Evolutionary conservation across 2,329 filamentous ascomycete genomes (phyloP).

Genomic region (Arachnomyces sp.): DNA sequence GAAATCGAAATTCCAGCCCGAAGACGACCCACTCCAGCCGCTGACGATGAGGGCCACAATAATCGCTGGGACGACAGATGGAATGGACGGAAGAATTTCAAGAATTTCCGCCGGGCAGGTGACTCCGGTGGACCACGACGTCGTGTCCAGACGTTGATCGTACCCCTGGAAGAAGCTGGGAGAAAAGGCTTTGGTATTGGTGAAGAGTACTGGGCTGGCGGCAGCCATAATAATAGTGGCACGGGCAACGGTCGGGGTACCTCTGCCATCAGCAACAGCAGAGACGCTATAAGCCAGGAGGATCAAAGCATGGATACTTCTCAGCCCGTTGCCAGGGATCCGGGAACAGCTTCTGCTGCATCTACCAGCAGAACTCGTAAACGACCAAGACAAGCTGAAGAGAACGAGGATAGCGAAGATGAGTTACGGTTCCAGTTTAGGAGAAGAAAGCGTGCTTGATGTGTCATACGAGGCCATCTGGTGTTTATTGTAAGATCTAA

Average conservation of each 20-base stretch:
- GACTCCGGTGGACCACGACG: slow-evolving; percentile 29
- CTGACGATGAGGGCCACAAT: slow-evolving; percentile 27
- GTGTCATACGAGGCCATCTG: no score
- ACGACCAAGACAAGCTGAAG: no score
- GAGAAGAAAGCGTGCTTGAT: no score
- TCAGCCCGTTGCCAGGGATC: no score
- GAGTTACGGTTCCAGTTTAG: no score
- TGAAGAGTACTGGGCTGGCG: slow-evolving; percentile 63
- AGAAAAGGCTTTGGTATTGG: slow-evolving; percentile 66
- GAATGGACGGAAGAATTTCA: slow-evolving; percentile 96
- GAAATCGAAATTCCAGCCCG: slow-evolving; percentile 57
- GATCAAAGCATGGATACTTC: no score
- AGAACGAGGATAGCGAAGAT: no score
- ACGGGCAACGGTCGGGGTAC: slow-evolving; percentile 2
- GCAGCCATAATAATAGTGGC: slow-evolving; percentile 21
- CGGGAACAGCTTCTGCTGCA: no score
- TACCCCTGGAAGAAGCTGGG: slow-evolving; percentile 63
- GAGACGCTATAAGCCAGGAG: neutral
- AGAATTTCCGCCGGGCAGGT: slow-evolving; percentile 57
- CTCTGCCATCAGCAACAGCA: neutral
- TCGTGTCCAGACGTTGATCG: slow-evolving; percentile 52
- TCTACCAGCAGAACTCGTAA: no score
- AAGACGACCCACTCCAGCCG: slow-evolving; percentile 22
- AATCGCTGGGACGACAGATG: slow-evolving; percentile 78
- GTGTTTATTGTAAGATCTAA: no score